Evolutionary conservation across 1,139 yeast species (phyloP), one percentile per base, ranked within the genome.

Genomic region (Eremothecium sinecaudum): DNA sequence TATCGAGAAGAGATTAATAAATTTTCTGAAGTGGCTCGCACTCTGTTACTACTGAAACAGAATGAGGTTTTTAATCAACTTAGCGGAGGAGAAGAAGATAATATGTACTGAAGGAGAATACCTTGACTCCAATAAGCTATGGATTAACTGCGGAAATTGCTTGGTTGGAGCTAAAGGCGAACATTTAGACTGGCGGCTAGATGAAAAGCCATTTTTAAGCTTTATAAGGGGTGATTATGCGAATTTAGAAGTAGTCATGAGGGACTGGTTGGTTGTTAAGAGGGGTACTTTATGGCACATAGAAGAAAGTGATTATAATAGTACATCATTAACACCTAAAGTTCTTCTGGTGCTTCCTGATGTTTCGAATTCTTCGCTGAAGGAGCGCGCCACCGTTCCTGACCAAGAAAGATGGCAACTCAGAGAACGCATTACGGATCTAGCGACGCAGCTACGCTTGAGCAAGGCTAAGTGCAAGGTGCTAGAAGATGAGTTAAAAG

Each of bases 401-500:
- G n/a, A n/a, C n/a, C n/a, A n/a, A n/a, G n/a, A n/a, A n/a, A n/a
- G n/a, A n/a, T 19, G 21, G 21, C 7, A 7, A 8, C 21, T 19
- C 10, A 7, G 21, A 19, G 7, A 10, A 8, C 9, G 7, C 21
- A 19, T 19, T 19, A 10, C 21, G 21, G 21, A 19, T 10, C 21
- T 19, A 10, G 21, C 21, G 10, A 7, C 9, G 10, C 7, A 8
- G 21, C 10, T 7, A 10, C 21, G 21, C 21, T 10, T 19, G 7
- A 19, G 21, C 21, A 10, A 11, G 8, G 28, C 16, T 14, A 13
- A 25, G 16, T 25, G 16, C 14, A 8, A 7, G 8, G 7, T 15
- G 14, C 28, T 25, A 9, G 18, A 12, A 25, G 18, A 12, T 7
- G 25, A 23, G 14, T 12, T 23, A 23, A 8, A 37, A 2, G 42